Conservation (phyloP, 129 eudicot species). For the Tanacetum coccineum region DNA sequence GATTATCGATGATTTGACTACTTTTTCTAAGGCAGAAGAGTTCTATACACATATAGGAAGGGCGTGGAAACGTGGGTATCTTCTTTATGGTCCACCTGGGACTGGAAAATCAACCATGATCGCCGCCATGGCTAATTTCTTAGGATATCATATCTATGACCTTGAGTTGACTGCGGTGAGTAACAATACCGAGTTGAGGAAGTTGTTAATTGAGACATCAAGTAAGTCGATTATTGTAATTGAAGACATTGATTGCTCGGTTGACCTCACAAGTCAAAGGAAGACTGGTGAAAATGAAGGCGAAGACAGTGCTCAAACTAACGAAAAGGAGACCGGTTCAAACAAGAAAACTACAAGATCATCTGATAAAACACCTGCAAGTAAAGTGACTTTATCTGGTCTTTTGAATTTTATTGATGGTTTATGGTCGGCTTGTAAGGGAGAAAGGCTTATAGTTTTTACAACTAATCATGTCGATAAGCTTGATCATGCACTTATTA, state of each 20-base stretch:
- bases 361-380: constrained; percentile 7
- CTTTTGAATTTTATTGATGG: constrained; percentile 37
- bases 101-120: constrained; percentile 46
- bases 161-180: constrained; percentile 37
- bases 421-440: constrained; percentile 37
- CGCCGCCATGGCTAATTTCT: constrained; percentile 40
- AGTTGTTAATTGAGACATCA: constrained; percentile 33
- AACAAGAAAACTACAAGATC: constrained; percentile 10
- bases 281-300: constrained; percentile 26
- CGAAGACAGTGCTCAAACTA: not conserved
- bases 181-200: constrained; percentile 34
- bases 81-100: constrained; percentile 40
- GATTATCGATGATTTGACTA: constrained; percentile 32
- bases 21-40: constrained; percentile 33
- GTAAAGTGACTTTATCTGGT: constrained; percentile 35
- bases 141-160: constrained; percentile 34
- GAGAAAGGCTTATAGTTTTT: constrained; percentile 32
- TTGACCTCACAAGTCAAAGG: constrained; percentile 34
- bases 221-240: constrained; percentile 42
- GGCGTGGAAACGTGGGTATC: constrained; percentile 49
- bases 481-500: constrained; percentile 33
- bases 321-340: not conserved
- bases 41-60: constrained; percentile 30
- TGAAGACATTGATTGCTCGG: constrained; percentile 42
- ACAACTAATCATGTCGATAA: constrained; percentile 36